Percentiles rank a stretch among this genome's conserved stretches.
phyloP scores from a whole-genome alignment of 2,329 filamentous ascomycete genomes.

The Fusarium robinianum region DNA sequence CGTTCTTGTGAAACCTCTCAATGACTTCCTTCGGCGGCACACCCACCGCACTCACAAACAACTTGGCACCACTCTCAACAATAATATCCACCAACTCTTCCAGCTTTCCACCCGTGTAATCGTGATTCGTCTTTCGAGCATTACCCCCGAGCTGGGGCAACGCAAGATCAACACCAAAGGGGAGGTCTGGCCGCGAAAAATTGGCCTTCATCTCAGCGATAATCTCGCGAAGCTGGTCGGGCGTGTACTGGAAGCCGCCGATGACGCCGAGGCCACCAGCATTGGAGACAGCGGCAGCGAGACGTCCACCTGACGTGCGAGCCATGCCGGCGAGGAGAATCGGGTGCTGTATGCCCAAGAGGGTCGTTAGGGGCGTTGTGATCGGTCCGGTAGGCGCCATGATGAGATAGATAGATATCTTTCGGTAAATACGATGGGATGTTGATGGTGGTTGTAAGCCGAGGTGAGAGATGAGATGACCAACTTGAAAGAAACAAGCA shows the following conservation, averaged over 20 bases:
- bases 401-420: too few species aligned
- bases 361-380: slow-evolving; percentile 74
- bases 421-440: too few species aligned
- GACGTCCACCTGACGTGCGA: slow-evolving; percentile 73
- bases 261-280: slow-evolving; percentile 83
- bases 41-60: slow-evolving; percentile 89
- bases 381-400: slow-evolving; percentile 60
- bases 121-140: slow-evolving; percentile 90
- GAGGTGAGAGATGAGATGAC: too few species aligned
- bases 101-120: slow-evolving; percentile 89
- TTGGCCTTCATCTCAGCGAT: slow-evolving; percentile 83
- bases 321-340: slow-evolving; percentile 96
- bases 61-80: slow-evolving; percentile 77
- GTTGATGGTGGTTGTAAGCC: too few species aligned
- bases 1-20: slow-evolving; percentile 74
- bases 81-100: slow-evolving; percentile 87
- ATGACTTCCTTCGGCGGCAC: slow-evolving; percentile 78
- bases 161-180: slow-evolving; percentile 90
- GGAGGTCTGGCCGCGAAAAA: slow-evolving; percentile 67
- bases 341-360: slow-evolving; percentile 84
- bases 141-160: slow-evolving; percentile 84
- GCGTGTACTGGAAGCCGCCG: slow-evolving; percentile 73
- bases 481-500: too few species aligned
- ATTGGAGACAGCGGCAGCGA: slow-evolving; percentile 87
- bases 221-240: slow-evolving; percentile 74